Conservation (phyloP, 495 filamentous ascomycete species). For the Penicillium antarcticum region DNA sequence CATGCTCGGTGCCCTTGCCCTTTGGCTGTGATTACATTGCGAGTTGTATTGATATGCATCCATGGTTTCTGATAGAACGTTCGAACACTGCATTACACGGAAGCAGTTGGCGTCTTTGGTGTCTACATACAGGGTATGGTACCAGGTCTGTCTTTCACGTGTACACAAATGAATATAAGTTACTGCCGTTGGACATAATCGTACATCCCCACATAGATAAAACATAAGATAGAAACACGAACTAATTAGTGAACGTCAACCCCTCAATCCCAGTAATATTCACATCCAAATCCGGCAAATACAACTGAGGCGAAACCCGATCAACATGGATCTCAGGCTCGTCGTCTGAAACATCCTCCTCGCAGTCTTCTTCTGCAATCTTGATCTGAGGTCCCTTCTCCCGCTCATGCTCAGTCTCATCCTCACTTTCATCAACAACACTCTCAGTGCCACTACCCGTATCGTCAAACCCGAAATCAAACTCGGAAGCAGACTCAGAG, state of each 20-base stretch:
- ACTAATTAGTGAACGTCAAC: conserved; percentile 10
- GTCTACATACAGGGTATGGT: conserved; percentile 9
- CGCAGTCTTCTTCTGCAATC: neutral
- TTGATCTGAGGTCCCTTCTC: neutral
- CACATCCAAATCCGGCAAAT: conserved; percentile 17
- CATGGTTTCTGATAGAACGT: conserved; percentile 12
- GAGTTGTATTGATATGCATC: conserved; percentile 24
- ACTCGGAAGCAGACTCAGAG: conserved; percentile 19
- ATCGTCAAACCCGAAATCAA: conserved; percentile 24
- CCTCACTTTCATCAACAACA: neutral
- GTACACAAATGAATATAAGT: conserved; percentile 6
- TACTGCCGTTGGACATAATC: neutral
- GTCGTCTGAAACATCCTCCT: neutral
- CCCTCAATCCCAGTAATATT: conserved; percentile 20
- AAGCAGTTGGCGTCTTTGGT: conserved; percentile 1
- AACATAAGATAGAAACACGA: neutral
- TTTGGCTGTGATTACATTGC: conserved; percentile 17
- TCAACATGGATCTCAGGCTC: conserved; percentile 5
- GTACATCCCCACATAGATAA: conserved; percentile 1
- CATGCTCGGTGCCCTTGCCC: conserved; percentile 18
- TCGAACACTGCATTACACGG: neutral
- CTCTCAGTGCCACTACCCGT: conserved; percentile 17
- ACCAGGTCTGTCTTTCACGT: conserved; percentile 3
- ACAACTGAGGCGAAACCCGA: conserved; percentile 17
- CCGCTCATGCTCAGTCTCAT: neutral